Base-by-base conservation (phyloP, 116 monocot species). In the Zostera marina region DNA sequence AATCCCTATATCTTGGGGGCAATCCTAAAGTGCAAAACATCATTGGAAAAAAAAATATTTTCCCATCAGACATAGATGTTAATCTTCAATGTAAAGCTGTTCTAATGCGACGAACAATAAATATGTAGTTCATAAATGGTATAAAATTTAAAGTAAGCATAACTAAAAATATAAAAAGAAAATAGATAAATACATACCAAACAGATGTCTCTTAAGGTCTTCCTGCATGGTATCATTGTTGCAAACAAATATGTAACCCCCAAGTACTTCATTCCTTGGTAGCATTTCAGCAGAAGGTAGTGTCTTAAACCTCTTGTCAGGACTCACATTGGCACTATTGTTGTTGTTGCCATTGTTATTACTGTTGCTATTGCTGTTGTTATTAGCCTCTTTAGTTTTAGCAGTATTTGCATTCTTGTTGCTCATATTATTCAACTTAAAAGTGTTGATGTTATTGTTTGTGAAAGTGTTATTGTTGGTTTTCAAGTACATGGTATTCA, bases 181-280 rank as follows among this genome's bases (percentile, higher is more conserved):
- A 22, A 43, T 26, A 41, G 56, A 22, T 15, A 55, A 47, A n/a
- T 11, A 45, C 66, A 48, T 88, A 94, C 94, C 94, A 78, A 94
- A 94, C 8, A 94, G 80, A 69, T 85, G 84, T 19, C 94, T 61
- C 60, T 88, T 94, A 42, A 94, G 88, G 78, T 94, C 94, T 53
- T 94, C 94, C 63, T 85, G 85, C 94, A 94, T 94, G 48, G 94
- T 94, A 47, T 94, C 94, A 74, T 94, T 94, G 77, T 94, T 94
- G 55, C 94, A 94, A 3, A 94, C 94, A 72, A 94, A 94, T 51
- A 94, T 94, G 63, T 94, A 94, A 25, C 88, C 94, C 22, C 94
- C 94, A 56, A 94, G 85, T 46, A 85, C 69, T 72, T 94, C 94
- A 73, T 88, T 88, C 73, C 88, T 72, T 41, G 94, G 94, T 2